These are phyloP conservation scores for Citrullus mucosospermus DNA, from an alignment of 306 rosid species.

Conservation along the genomic window DNA sequence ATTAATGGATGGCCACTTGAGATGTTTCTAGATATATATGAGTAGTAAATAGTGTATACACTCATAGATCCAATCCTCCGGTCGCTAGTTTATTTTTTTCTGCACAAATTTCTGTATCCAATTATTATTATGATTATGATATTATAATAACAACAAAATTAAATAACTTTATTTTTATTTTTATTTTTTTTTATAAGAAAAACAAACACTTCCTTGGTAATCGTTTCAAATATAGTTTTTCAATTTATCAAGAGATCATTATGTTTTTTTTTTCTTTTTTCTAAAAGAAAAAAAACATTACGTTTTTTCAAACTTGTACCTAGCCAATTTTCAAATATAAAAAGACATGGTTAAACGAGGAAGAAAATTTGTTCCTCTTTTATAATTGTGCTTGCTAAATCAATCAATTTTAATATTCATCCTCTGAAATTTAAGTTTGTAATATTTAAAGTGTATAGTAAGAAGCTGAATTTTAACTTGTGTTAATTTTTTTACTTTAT, in stretches of 20 bases:
- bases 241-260: not conserved
- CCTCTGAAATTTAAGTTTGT: too few species aligned
- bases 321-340: too few species aligned
- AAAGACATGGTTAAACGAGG: too few species aligned
- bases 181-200: not conserved
- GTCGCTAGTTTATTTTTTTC: not conserved
- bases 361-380: not conserved
- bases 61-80: not conserved
- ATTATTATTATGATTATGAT: not conserved
- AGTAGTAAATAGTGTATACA: not conserved
- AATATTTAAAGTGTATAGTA: too few species aligned
- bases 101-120: not conserved
- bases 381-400: not conserved
- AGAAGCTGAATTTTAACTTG: too few species aligned
- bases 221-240: not conserved
- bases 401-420: too few species aligned
- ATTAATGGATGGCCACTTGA: not conserved
- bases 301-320: too few species aligned
- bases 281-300: too few species aligned
- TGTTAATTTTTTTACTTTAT: too few species aligned
- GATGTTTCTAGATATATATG: not conserved
- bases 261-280: not conserved
- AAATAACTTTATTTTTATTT: not conserved
- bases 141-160: not conserved
- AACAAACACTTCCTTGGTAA: not conserved